Conservation (phyloP, 2,329 filamentous ascomycete genomes). For the Geosmithia putterillii region DNA sequence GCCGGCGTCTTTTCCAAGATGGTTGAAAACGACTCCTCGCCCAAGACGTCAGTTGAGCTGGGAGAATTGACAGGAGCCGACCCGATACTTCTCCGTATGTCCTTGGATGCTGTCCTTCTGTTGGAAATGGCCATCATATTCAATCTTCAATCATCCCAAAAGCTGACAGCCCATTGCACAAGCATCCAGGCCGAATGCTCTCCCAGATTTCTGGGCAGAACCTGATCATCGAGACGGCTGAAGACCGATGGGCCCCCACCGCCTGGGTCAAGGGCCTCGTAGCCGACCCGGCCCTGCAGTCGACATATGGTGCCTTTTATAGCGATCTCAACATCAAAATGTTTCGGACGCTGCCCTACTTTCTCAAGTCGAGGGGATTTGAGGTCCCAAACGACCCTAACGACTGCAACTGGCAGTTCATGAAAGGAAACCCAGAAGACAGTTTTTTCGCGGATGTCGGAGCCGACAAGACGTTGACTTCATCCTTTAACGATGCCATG, state of each 20-base stretch:
- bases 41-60: constrained; percentile 17
- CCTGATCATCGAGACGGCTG: constrained; percentile 17
- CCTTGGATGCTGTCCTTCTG: neutral
- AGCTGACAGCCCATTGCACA: neutral
- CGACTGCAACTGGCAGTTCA: constrained; percentile 17
- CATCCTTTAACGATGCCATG: constrained; percentile 23
- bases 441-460: constrained; percentile 14
- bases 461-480: constrained; percentile 13
- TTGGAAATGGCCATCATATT: neutral
- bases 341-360: constrained; percentile 16
- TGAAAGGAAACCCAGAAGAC: constrained; percentile 16
- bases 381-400: constrained; percentile 12
- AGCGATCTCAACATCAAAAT: constrained; percentile 17
- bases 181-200: constrained; percentile 16
- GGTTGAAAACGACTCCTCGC: constrained; percentile 14
- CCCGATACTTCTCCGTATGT: constrained; percentile 16
- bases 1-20: constrained; percentile 22
- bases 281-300: constrained; percentile 13
- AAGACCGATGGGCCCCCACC: constrained; percentile 20
- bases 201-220: constrained; percentile 20
- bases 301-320: constrained; percentile 19
- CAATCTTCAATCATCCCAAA: neutral
- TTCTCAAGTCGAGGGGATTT: constrained; percentile 17
- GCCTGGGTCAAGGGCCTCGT: constrained; percentile 16
- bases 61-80: constrained; percentile 19